Percentiles rank a stretch among this genome's conserved stretches.
Conservation (phyloP, 257 asterid genomes). For the Thymus mandschuricus region DNA sequence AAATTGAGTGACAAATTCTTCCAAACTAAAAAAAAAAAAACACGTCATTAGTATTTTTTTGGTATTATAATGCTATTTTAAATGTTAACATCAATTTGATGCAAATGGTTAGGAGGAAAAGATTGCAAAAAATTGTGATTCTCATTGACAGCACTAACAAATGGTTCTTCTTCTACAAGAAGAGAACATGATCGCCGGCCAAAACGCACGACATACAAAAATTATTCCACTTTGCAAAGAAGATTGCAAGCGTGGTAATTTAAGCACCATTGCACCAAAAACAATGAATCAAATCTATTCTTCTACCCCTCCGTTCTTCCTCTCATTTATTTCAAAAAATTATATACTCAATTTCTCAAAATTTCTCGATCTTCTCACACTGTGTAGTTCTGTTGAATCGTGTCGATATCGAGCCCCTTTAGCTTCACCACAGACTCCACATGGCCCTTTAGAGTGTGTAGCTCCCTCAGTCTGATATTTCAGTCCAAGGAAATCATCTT, state of each 20-base stretch:
- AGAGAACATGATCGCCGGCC: constrained; percentile 20
- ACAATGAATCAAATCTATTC: constrained; percentile 27
- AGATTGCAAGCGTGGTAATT: constrained; percentile 10
- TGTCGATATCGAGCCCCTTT: constrained; percentile 59
- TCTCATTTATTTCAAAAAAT: constrained; percentile 24
- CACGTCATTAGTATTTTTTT: too few relatives aligned
- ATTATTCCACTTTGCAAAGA: constrained; percentile 19
- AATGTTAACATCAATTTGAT: too few relatives aligned
- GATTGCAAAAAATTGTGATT: background rate
- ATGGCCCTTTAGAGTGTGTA: constrained; percentile 64
- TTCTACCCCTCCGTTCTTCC: constrained; percentile 30
- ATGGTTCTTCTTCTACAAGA: background rate
- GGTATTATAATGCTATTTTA: too few relatives aligned
- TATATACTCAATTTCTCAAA: background rate
- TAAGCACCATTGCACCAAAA: constrained; percentile 15
- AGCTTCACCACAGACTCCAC: constrained; percentile 60
- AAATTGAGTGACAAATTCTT: too few relatives aligned
- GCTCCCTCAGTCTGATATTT: constrained; percentile 52
- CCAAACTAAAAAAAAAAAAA: too few relatives aligned
- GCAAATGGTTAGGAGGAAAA: too few relatives aligned
- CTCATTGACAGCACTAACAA: constrained; percentile 22
- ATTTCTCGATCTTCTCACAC: constrained; percentile 30
- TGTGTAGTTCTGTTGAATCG: constrained; percentile 53
- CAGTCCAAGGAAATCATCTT: constrained; percentile 3
- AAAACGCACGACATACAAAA: background rate